Evolutionary conservation across 208 protist genomes (phyloP).

Genomic region (Wallacemonas sp.): DNA sequence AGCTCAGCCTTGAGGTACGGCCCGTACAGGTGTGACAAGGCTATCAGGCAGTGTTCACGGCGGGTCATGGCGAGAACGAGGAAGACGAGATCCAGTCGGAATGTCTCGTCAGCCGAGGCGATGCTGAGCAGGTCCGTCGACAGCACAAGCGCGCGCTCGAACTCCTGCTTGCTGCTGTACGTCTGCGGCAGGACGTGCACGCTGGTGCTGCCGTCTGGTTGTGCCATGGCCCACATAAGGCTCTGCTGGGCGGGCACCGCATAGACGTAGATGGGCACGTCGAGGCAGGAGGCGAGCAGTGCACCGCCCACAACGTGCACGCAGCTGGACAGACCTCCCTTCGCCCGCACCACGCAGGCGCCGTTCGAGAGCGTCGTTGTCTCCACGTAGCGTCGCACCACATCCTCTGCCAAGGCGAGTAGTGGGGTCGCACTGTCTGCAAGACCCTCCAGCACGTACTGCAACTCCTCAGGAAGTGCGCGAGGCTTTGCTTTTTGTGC

Average conservation of each 20-base stretch:
- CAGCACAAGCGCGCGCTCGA: slow-evolving; percentile 60
- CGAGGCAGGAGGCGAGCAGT: slow-evolving; percentile 72
- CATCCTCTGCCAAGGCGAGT: slow-evolving; percentile 63
- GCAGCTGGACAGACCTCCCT: slow-evolving; percentile 28
- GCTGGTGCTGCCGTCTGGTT: slow-evolving; percentile 4
- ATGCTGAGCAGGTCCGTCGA: slow-evolving; percentile 72
- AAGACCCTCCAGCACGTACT: slow-evolving; percentile 63
- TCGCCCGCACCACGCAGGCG: slow-evolving; percentile 43
- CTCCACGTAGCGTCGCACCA: slow-evolving; percentile 54
- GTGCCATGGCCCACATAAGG: slow-evolving; percentile 27
- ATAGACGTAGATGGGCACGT: slow-evolving; percentile 46
- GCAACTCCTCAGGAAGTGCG: slow-evolving; percentile 21
- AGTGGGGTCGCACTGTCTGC: slow-evolving; percentile 32
- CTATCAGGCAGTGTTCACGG: slow-evolving; percentile 32
- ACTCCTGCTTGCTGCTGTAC: slow-evolving; percentile 38
- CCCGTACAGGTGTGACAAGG: slow-evolving; percentile 60
- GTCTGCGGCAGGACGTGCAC: slow-evolving; percentile 38
- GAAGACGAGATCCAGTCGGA: slow-evolving; percentile 42
- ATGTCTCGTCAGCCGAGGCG: slow-evolving; percentile 29
- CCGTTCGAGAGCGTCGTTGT: slow-evolving; percentile 55
- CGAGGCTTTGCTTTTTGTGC: slow-evolving; percentile 11
- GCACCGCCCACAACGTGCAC: slow-evolving; percentile 59
- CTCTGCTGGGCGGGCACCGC: slow-evolving; percentile 18
- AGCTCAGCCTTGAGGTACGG: slow-evolving; percentile 33
- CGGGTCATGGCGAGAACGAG: slow-evolving; percentile 40